Conservation (phyloP, 176 grass and related monocot genomes). For the Poa annua region DNA sequence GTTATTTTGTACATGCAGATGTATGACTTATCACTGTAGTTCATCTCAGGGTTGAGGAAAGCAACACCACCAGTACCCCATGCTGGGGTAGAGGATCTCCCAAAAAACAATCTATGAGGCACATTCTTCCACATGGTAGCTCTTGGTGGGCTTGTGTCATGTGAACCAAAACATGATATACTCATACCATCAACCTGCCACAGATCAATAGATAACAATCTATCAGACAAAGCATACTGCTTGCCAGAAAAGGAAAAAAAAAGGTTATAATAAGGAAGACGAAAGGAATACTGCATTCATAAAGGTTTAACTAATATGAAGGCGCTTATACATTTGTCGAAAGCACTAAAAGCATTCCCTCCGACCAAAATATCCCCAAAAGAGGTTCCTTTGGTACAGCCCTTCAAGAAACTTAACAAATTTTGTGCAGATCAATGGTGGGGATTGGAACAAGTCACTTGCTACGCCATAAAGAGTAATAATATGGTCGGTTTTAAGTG, state of each 20-base stretch:
- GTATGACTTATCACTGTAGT: conserved; percentile 61
- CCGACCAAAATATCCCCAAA: neutral
- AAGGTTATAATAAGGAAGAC: neutral
- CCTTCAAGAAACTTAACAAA: neutral
- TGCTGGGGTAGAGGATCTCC: conserved; percentile 55
- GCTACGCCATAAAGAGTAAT: neutral
- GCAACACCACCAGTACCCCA: conserved; percentile 94
- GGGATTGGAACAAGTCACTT: conserved; percentile 2
- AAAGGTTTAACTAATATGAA: neutral
- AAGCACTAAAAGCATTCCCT: neutral
- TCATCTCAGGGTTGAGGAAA: conserved; percentile 77
- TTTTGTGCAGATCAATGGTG: neutral
- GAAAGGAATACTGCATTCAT: conserved; percentile 24
- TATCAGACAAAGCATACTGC: conserved; percentile 31
- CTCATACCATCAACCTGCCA: conserved; percentile 80
- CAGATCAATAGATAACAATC: conserved; percentile 32
- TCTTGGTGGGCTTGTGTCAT: conserved; percentile 68
- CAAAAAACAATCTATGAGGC: conserved; percentile 84
- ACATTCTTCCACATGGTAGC: conserved; percentile 75
- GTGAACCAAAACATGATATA: conserved; percentile 65
- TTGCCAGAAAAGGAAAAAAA: conserved; percentile 23
- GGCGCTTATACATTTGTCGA: neutral
- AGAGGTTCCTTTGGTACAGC: neutral
- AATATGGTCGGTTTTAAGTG: neutral
- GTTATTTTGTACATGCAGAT: conserved; percentile 97